phyloP scores from a whole-genome alignment of 805 yeast genomes.

The Suhomyces emberorum region DNA sequence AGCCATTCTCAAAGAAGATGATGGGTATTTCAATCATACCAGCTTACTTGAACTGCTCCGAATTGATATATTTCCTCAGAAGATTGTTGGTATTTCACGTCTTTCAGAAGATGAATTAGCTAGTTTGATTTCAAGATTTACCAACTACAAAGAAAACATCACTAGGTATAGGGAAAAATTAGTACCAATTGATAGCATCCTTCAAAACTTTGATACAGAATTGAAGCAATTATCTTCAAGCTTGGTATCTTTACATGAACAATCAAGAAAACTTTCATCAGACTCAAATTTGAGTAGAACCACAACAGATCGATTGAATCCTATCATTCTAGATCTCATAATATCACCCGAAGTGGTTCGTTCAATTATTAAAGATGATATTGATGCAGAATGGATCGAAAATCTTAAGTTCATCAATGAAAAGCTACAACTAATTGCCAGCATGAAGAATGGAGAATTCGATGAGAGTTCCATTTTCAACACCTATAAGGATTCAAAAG shows the following conservation, averaged over 20 bases:
- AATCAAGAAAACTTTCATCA: slow-evolving; percentile 28
- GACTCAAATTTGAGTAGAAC: slow-evolving; percentile 26
- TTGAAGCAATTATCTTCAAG: slow-evolving; percentile 31
- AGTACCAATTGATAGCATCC: slow-evolving; percentile 50
- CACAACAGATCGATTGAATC: slow-evolving; percentile 51
- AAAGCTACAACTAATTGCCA: slow-evolving; percentile 52
- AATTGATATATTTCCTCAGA: neutral
- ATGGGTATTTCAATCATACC: no score
- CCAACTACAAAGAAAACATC: slow-evolving; percentile 14
- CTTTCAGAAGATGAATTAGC: slow-evolving; percentile 2
- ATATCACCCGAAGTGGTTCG: slow-evolving; percentile 70
- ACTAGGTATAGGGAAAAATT: slow-evolving; percentile 32
- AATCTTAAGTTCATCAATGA: slow-evolving; percentile 57
- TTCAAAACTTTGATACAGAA: slow-evolving; percentile 56
- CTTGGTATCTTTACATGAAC: slow-evolving; percentile 30
- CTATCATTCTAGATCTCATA: slow-evolving; percentile 70
- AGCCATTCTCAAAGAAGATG: no score
- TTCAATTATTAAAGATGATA: slow-evolving; percentile 54
- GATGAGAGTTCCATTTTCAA: neutral
- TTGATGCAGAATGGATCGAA: slow-evolving; percentile 64
- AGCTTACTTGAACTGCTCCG: slow-evolving; percentile 4
- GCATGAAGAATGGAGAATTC: slow-evolving; percentile 19
- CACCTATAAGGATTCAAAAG: slow-evolving; percentile 20
- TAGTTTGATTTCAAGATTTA: slow-evolving; percentile 7
- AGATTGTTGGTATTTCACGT: neutral